These are phyloP conservation scores for Diplodia corticola DNA, from an alignment of 2,329 filamentous ascomycete species.

Conservation along the genomic window DNA sequence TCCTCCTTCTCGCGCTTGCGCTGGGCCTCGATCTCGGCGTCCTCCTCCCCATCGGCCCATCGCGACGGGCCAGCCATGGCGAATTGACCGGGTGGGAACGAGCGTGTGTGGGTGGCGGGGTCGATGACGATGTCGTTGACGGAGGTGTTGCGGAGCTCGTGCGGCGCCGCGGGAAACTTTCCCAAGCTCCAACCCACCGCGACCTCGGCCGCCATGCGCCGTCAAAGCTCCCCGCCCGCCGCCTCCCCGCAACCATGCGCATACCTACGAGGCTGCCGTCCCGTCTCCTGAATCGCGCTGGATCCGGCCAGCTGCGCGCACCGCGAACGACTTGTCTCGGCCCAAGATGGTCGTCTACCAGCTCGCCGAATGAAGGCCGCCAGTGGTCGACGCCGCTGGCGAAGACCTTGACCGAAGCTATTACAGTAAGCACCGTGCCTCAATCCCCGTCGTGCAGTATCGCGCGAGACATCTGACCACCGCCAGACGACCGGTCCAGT, in stretches of 20 bases:
- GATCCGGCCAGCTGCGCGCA: slow-evolving; percentile 2
- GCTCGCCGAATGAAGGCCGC: slow-evolving; percentile 24
- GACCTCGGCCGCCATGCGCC: neutral
- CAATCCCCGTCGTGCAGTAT: neutral
- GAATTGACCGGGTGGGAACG: neutral
- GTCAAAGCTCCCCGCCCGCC: neutral
- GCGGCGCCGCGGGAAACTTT: slow-evolving; percentile 12
- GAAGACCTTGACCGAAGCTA: slow-evolving; percentile 81
- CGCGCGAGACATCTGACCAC: slow-evolving; percentile 27
- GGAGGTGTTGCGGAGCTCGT: slow-evolving; percentile 13
- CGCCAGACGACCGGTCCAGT: slow-evolving; percentile 82
- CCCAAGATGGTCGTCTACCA: slow-evolving; percentile 43
- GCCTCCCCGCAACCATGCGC: slow-evolving; percentile 13
- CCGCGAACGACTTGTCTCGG: slow-evolving; percentile 25
- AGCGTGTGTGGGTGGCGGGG: slow-evolving; percentile 49
- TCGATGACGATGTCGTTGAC: slow-evolving; percentile 1
- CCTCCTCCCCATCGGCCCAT: slow-evolving; percentile 85
- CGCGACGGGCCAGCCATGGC: slow-evolving; percentile 64
- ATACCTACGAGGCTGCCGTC: neutral
- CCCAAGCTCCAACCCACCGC: neutral
- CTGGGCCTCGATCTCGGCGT: slow-evolving; percentile 70
- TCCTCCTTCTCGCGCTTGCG: slow-evolving; percentile 83
- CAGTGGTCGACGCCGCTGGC: slow-evolving; percentile 92
- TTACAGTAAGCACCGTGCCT: slow-evolving; percentile 60
- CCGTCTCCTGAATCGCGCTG: slow-evolving; percentile 4